Conservation (phyloP, 495 filamentous ascomycete species). For the Penicillium goetzii region DNA sequence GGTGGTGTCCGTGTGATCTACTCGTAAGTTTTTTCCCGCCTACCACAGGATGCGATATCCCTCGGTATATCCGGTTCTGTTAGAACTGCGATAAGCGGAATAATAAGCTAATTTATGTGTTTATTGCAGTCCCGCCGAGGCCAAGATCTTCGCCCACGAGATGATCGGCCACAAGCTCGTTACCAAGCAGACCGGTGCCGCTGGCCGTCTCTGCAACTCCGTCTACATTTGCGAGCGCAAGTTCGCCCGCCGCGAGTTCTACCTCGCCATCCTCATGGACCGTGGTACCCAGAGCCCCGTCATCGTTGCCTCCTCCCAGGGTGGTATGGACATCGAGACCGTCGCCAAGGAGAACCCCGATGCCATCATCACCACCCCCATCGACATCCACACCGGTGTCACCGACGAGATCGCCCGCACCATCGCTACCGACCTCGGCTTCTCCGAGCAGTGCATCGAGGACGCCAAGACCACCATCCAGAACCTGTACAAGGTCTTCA, state of each 20-base stretch:
- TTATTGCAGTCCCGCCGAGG: slow-evolving; percentile 67
- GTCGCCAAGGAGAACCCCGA: slow-evolving; percentile 98
- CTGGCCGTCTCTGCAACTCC: slow-evolving; percentile 87
- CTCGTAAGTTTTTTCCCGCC: slow-evolving; percentile 62
- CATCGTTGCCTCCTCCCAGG: slow-evolving; percentile 96
- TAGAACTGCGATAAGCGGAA: not conserved
- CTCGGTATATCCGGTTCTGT: not conserved
- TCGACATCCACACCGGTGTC: slow-evolving; percentile 93
- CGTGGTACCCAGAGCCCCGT: slow-evolving; percentile 87
- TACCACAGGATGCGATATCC: not conserved
- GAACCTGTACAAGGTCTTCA: slow-evolving; percentile 97
- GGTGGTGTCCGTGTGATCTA: slow-evolving; percentile 98
- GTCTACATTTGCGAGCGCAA: slow-evolving; percentile 99
- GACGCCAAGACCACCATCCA: slow-evolving; percentile 94
- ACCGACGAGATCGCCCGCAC: slow-evolving; percentile 91
- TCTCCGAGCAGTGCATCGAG: slow-evolving; percentile 94
- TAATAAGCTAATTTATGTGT: not conserved
- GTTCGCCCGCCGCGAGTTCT: slow-evolving; percentile 98
- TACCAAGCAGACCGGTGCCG: slow-evolving; percentile 97
- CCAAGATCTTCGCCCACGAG: slow-evolving; percentile 96
- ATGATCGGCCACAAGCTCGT: slow-evolving; percentile 99
- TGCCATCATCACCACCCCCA: slow-evolving; percentile 88
- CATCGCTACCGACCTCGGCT: slow-evolving; percentile 91
- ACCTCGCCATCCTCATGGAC: slow-evolving; percentile 97
- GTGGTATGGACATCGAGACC: slow-evolving; percentile 98